Evolutionary conservation across 78 protist species (phyloP).

Genomic region (Goniomonas avonlea): DNA sequence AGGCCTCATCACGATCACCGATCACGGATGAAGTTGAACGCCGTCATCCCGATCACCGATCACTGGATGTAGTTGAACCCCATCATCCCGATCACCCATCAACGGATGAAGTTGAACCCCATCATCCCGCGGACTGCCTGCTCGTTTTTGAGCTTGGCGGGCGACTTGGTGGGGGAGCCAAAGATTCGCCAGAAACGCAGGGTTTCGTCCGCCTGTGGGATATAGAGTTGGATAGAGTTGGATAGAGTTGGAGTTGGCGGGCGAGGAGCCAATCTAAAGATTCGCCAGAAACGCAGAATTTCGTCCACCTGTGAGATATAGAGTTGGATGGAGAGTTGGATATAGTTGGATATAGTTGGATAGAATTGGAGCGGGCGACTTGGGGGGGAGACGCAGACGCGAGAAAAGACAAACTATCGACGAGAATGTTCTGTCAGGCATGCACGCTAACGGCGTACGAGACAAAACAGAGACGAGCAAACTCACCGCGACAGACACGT

Average conservation of each 20-base stretch:
- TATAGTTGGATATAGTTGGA: neutral
- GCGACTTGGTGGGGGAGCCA: neutral
- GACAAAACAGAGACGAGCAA: too few species aligned
- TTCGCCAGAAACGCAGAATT: conserved; percentile 96
- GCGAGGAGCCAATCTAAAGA: conserved; percentile 33
- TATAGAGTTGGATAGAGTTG: too few species aligned
- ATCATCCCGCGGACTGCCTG: neutral
- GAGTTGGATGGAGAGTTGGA: conserved; percentile 37
- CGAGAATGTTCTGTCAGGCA: too few species aligned
- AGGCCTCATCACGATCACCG: too few species aligned
- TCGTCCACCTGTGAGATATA: conserved; percentile 98
- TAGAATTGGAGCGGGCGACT: neutral
- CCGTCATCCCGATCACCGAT: too few species aligned
- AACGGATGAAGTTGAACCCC: conserved; percentile 19
- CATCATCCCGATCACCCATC: too few species aligned
- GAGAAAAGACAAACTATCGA: too few species aligned
- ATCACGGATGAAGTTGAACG: too few species aligned
- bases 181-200: conserved; percentile 95
- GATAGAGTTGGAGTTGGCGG: conserved; percentile 9
- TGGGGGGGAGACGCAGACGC: too few species aligned
- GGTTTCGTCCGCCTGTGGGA: conserved; percentile 98
- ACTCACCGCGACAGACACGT: too few species aligned
- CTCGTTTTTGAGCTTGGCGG: conserved; percentile 22
- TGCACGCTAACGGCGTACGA: too few species aligned
- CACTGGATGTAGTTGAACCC: too few species aligned